Evolutionary conservation across 1,139 yeast species (phyloP), one percentile per base, ranked within the genome.

Genomic region (Diutina sp.): DNA sequence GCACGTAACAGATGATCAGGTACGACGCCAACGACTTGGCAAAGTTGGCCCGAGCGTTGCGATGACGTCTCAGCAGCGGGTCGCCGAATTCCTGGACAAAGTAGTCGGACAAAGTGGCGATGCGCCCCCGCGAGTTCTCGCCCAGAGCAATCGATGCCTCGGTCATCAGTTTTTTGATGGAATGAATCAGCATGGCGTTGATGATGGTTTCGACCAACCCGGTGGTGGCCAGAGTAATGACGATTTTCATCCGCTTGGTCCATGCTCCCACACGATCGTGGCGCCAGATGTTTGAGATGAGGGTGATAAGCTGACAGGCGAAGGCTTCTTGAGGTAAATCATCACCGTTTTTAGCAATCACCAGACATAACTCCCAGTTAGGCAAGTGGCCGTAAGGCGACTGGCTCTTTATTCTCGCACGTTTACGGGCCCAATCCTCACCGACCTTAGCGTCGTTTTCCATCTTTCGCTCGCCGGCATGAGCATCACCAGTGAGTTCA

Each of bases 261-360:
- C 99, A 93, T 5, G 84, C 88, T 16, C 79, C 83, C 6, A 86
- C 82, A 1, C 76, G 73, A 32, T 81, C 79, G 44, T 74, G 78
- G 56, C 82, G 80, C 98, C 98, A 93, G 54, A 90, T 84, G 57
- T 81, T 83, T 0, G 95, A 85, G 69, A 91, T 88, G 52, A 96
- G 85, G 57, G 87, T 84, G 55, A 93, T 91, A 46, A 93, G 69
- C 66, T 93, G 99, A 62, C 97, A 90, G 0, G 99, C 99, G 74
- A 93, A 90, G 0, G 99, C 97, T 67, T 93, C 99, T 67, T 93
- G 99, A 25, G 97, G 88, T 56, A 93, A 70, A 68, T 93, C 99
- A 64, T 88, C 93, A 38, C 99, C 99, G 55, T 96, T 91, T 66
- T 93, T 93, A 8, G 93, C 97, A 66, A 93, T 93, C 3, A 91